A percentile compares a stretch with the other conserved stretches of the same genome.
phyloP scores from a whole-genome alignment of 352 stramenopile species.

The Phytophthora palmivora region DNA sequence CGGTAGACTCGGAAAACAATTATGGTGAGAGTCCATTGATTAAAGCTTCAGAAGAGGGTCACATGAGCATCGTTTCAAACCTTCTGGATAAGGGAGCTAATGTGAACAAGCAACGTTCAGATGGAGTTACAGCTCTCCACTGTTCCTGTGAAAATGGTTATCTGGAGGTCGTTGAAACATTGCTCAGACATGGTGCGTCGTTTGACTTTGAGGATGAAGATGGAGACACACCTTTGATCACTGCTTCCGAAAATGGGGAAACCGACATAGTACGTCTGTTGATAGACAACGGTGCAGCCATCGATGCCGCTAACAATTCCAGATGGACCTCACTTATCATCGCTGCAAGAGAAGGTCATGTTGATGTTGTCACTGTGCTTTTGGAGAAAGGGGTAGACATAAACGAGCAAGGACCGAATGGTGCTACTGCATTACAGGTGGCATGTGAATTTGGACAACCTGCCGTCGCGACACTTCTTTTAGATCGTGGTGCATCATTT shows the following conservation, averaged over 20 bases:
- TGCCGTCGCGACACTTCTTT: constrained; percentile 3
- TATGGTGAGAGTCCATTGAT: constrained; percentile 1
- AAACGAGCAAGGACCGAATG: constrained; percentile 6
- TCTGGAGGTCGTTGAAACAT: background rate
- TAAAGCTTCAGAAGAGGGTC: background rate
- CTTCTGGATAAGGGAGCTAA: background rate
- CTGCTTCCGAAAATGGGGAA: constrained; percentile 6
- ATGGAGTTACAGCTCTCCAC: constrained; percentile 3
- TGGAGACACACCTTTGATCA: constrained; percentile 6
- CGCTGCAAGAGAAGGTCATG: constrained; percentile 3
- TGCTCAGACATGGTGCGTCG: background rate
- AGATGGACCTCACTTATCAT: constrained; percentile 1
- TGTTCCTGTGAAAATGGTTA: background rate
- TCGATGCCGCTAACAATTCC: background rate
- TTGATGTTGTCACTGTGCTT: constrained; percentile 5
- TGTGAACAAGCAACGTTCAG: background rate
- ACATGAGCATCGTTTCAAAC: background rate
- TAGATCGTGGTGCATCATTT: constrained; percentile 9
- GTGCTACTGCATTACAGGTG: constrained; percentile 2
- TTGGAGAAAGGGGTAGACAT: constrained; percentile 13
- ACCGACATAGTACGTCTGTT: constrained; percentile 4
- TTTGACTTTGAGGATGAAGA: constrained; percentile 5
- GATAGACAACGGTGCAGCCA: background rate
- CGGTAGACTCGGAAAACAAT: background rate
- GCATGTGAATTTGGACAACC: constrained; percentile 5